Conservation (phyloP, 1,284 basidiomycete genomes). For the Somion occarium region DNA sequence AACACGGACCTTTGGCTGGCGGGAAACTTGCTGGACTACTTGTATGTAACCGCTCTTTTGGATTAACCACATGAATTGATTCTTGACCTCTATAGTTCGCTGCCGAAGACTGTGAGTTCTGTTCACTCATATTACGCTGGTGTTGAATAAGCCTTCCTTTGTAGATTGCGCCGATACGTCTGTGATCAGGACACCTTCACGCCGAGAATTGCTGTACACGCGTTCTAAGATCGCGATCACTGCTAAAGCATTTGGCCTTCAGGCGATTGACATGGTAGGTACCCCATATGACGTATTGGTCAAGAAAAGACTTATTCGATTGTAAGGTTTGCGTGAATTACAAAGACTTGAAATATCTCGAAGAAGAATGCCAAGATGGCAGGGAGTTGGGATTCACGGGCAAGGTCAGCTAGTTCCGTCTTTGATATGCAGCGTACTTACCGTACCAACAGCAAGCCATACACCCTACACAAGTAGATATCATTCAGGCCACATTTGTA, state of each 20-base stretch:
- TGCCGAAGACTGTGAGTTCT: slow-evolving; percentile 77
- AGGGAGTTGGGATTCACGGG: slow-evolving; percentile 79
- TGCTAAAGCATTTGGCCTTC: slow-evolving; percentile 81
- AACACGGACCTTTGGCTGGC: slow-evolving; percentile 37
- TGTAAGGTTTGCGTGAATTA: slow-evolving; percentile 85
- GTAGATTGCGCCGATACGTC: slow-evolving; percentile 86
- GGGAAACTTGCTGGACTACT: slow-evolving; percentile 51
- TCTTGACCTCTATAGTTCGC: slow-evolving; percentile 78
- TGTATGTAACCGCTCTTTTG: slow-evolving; percentile 31
- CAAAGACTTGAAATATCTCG: slow-evolving; percentile 68
- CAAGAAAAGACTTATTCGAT: neutral
- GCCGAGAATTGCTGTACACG: slow-evolving; percentile 78
- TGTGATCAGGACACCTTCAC: slow-evolving; percentile 72
- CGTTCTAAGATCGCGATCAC: slow-evolving; percentile 82
- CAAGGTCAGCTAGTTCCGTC: slow-evolving; percentile 52
- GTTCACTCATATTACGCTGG: neutral
- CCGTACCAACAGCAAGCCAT: slow-evolving; percentile 96
- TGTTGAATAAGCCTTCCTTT: slow-evolving; percentile 1
- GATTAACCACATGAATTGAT: slow-evolving; percentile 7
- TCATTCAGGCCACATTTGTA: slow-evolving; percentile 77
- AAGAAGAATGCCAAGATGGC: slow-evolving; percentile 78
- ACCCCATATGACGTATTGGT: neutral
- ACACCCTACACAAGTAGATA: slow-evolving; percentile 81
- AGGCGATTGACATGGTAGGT: slow-evolving; percentile 85
- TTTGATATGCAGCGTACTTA: no score